Conservation (phyloP, 2,329 filamentous ascomycete species). For the Alternaria dauci region DNA sequence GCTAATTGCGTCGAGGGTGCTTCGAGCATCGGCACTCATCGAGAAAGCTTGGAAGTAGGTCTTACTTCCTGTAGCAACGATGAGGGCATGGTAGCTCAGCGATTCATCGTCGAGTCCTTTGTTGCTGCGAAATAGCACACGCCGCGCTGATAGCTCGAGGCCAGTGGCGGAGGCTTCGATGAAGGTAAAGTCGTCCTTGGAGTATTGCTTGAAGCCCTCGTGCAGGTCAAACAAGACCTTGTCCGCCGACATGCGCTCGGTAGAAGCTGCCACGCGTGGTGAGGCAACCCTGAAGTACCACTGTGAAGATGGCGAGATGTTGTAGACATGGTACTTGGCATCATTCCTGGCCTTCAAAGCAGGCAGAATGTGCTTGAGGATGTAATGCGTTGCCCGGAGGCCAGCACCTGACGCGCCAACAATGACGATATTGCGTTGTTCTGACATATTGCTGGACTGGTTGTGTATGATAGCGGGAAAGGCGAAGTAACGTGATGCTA, state of each 20-base stretch:
- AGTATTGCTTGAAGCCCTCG: constrained; percentile 62
- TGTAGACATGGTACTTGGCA: constrained; percentile 59
- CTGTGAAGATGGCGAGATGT: constrained; percentile 62
- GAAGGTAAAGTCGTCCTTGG: constrained; percentile 58
- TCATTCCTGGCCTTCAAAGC: constrained; percentile 40
- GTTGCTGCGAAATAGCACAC: constrained; percentile 53
- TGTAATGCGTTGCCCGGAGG: constrained; percentile 45
- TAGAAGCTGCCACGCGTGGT: constrained; percentile 62
- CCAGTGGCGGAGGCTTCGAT: constrained; percentile 60
- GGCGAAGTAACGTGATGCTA: neutral
- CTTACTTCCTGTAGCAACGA: constrained; percentile 64
- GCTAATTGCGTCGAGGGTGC: constrained; percentile 43
- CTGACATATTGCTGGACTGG: constrained; percentile 38
- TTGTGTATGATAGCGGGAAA: neutral
- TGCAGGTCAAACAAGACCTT: constrained; percentile 61
- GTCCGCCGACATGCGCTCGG: constrained; percentile 56
- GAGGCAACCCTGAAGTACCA: constrained; percentile 65
- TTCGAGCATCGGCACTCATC: constrained; percentile 45
- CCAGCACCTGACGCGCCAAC: constrained; percentile 45
- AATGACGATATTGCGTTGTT: constrained; percentile 48
- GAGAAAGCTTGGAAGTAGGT: constrained; percentile 58
- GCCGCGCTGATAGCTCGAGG: constrained; percentile 56
- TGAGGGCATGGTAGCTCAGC: constrained; percentile 62
- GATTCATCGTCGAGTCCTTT: constrained; percentile 34
- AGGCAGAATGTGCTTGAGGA: constrained; percentile 49